Conservation (phyloP, 2,329 filamentous ascomycete species). For the Myriosclerotinia curreyana region DNA sequence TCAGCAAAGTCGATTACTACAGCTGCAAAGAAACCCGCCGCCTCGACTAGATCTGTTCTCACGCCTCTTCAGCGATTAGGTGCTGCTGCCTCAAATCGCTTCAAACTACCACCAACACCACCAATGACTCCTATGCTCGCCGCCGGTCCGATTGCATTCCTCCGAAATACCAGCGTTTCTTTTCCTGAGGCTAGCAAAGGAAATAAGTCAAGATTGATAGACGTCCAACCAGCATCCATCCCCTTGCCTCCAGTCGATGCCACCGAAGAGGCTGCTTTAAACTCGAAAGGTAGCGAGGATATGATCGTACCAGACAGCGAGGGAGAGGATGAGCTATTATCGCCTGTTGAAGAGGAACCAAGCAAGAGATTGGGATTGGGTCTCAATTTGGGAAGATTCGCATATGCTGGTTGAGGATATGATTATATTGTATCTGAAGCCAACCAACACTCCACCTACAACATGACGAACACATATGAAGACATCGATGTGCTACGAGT, state of each 20-base stretch:
- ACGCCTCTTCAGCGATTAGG: constrained; percentile 40
- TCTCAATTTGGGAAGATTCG: constrained; percentile 25
- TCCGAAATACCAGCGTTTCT: constrained; percentile 26
- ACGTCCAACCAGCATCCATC: constrained; percentile 41
- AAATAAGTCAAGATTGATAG: constrained; percentile 7
- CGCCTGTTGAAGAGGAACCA: constrained; percentile 21
- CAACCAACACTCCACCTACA: neutral
- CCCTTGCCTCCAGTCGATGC: constrained; percentile 37
- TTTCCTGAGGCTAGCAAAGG: constrained; percentile 33
- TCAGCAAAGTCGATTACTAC: constrained; percentile 28
- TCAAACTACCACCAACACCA: constrained; percentile 32
- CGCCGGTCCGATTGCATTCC: constrained; percentile 17
- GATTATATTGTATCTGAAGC: neutral
- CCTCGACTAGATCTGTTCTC: constrained; percentile 14
- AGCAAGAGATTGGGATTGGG: neutral
- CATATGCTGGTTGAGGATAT: constrained; percentile 22
- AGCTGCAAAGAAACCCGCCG: constrained; percentile 21
- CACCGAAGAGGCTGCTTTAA: constrained; percentile 29
- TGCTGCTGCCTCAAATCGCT: constrained; percentile 31
- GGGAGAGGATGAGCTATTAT: constrained; percentile 38
- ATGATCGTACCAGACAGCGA: constrained; percentile 51
- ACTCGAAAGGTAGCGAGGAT: constrained; percentile 49
- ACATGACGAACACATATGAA: neutral
- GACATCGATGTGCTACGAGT: neutral
- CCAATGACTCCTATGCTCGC: constrained; percentile 31